These are phyloP conservation scores for Neofusicoccum cordaticola DNA, from an alignment of 2,329 filamentous ascomycete genomes.

Conservation along the genomic window DNA sequence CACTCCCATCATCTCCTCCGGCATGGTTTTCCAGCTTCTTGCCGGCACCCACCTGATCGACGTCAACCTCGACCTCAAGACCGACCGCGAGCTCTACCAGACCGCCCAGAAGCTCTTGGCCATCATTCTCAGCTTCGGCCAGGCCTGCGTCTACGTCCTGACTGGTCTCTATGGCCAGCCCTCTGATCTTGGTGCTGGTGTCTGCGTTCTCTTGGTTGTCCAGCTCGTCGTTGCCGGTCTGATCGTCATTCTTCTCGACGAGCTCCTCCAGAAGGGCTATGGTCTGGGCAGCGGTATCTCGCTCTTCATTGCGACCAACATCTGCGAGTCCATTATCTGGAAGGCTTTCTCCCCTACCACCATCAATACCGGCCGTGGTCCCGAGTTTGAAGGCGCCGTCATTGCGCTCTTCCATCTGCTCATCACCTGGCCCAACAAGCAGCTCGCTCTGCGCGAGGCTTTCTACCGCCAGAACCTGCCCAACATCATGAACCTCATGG, in stretches of 20 bases:
- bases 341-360: conserved; percentile 99
- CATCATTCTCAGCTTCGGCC: conserved; percentile 95
- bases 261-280: conserved; percentile 99
- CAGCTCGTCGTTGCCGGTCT: conserved; percentile 96
- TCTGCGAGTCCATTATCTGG: conserved; percentile 99
- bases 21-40: conserved; percentile 99
- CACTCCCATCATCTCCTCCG: conserved; percentile 97
- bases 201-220: conserved; percentile 96
- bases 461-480: conserved; percentile 99
- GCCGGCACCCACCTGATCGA: conserved; percentile 99
- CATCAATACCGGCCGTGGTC: conserved; percentile 98
- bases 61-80: conserved; percentile 99
- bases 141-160: conserved; percentile 97
- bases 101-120: conserved; percentile 91
- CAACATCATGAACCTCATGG: conserved; percentile 98
- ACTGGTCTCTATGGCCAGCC: conserved; percentile 91
- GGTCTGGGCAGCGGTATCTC: conserved; percentile 98
- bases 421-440: conserved; percentile 99
- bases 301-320: conserved; percentile 99
- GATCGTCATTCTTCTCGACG: conserved; percentile 98
- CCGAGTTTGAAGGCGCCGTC: conserved; percentile 97
- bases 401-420: conserved; percentile 97
- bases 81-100: conserved; percentile 99
- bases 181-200: conserved; percentile 92
- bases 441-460: conserved; percentile 93